Base-by-base conservation (phyloP, 2,329 filamentous ascomycete species). In the Malbranchea zuffiana region DNA sequence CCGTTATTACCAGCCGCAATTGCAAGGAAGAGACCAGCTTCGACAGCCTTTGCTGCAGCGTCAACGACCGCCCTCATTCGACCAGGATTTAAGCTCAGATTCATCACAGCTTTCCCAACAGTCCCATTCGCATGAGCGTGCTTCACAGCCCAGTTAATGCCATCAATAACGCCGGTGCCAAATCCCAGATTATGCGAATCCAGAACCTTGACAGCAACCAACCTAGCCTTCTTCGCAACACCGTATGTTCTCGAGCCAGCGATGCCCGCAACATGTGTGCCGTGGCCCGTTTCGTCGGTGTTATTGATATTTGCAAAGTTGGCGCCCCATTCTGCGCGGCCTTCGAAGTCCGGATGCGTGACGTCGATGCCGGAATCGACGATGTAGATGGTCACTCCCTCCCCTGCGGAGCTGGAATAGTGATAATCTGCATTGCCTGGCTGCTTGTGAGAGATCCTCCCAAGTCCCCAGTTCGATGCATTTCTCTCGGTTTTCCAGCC, bases 191-290 rank as follows among this genome's bases (percentile, higher is more conserved):
- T 63, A 7, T 63, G 50, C 12, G 55, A 56, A 31, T 62, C 61
- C n/a, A 70, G 58, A 41, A 56, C 67, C 51, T 70, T 71, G 40
- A 75, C 65, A 31, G 66, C 66, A 24, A 62, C 44, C 11, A 62
- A 37, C 13, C 44, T 53, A 21, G 57, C 51, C 38, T 54, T 51
- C 47, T 60, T 60, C n/a, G 59, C 52, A 37, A 62, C 47, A 35
- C 59, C 59, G 34, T 52, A 60, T 4, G 47, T 53, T 21, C 45
- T 50, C 11, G 50, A 50, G 7, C 43, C 57, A 23, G 57, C 53
- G 27, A 53, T 62, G 20, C 54, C 56, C 4, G 60, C 50, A 40
- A 57, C 52, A 41, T 62, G 57, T 6, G 60, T 62, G 16, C 60
- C 60, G 34, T 62, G 59, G 17, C 57, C 56, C 31, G 53, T 50